A percentile compares a stretch with the other conserved stretches of the same genome.
Conservation (phyloP, 768 basidiomycete genomes). For the Leccinellum rugosiceps region DNA sequence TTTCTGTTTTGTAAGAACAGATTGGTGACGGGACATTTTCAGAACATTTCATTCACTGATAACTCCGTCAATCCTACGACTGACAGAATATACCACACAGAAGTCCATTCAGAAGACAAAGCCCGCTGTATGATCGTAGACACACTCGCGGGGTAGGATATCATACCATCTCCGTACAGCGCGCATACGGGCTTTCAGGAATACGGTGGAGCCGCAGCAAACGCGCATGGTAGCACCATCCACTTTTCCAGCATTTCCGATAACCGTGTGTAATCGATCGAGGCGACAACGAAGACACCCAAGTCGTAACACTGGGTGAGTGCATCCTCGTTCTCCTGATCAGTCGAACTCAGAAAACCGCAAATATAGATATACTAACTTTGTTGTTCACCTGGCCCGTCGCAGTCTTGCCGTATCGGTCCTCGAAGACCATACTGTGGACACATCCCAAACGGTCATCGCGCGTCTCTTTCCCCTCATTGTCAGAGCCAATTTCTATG, state of each 20-base stretch:
- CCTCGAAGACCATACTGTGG: slow-evolving; percentile 66
- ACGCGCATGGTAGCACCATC: too few relatives aligned
- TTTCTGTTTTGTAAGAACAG: neutral
- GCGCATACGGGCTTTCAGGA: too few relatives aligned
- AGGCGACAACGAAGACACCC: slow-evolving; percentile 26
- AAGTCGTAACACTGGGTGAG: slow-evolving; percentile 25
- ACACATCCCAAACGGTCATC: slow-evolving; percentile 33
- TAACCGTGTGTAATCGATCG: slow-evolving; percentile 48
- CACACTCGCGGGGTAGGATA: slow-evolving; percentile 43
- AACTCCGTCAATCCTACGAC: slow-evolving; percentile 52
- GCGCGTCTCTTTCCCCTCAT: slow-evolving; percentile 49
- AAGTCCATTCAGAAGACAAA: slow-evolving; percentile 53
- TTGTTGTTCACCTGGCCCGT: too few relatives aligned
- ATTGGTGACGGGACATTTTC: neutral
- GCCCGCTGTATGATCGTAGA: slow-evolving; percentile 58
- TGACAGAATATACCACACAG: slow-evolving; percentile 49
- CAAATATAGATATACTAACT: slow-evolving; percentile 58
- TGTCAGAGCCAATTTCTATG: slow-evolving; percentile 71
- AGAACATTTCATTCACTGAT: slow-evolving; percentile 37
- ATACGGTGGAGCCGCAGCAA: too few relatives aligned
- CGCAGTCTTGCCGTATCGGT: slow-evolving; percentile 56
- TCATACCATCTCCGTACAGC: too few relatives aligned
- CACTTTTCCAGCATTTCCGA: too few relatives aligned
- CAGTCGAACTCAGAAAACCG: slow-evolving; percentile 8
- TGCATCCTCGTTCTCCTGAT: neutral